Evolutionary conservation across 495 filamentous ascomycete genomes (phyloP), one percentile per base, ranked within the genome.

Genomic region (Penicillium desertorum): DNA sequence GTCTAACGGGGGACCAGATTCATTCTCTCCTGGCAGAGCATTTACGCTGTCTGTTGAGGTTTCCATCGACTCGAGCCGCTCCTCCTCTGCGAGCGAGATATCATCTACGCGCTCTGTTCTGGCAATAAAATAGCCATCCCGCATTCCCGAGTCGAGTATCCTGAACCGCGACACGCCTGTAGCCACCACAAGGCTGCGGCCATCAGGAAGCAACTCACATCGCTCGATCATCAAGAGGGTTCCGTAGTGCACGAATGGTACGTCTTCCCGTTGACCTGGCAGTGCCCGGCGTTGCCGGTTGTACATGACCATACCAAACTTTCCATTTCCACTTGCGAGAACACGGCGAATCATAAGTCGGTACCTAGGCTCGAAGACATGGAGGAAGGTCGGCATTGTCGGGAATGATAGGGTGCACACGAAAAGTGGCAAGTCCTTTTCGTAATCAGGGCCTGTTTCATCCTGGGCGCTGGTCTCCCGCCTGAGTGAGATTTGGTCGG

Each of bases 321-420:
- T 87, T 19, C 83, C 72, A 54, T 86, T 81, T 2, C 83, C 84
- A 56, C 62, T 81, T 52, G 90, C 86, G 39, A 93, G 77, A 9
- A 86, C 88, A 25, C 91, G 85, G 45, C 86, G 83, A 20, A 96
- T 87, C 90, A 96, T 93, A 8, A 95, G 79, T 4, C 90, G 84
- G 69, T 96, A 96, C 11, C 90, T 83, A 22, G 91, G 89, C 68
- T 97, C 92, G 68, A 96, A 96, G n/a, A 97, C 81, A 65, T 93
- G 88, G 0, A 97, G 73, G 61, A 91, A 92, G 1, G 87, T 91
- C 2, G 89, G 91, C 84, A 92, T 90, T 0, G 78, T 78, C 12
- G 92, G 92, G 58, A 91, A 92, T 0, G 88, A 82, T 4, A 93
- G 72, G 4, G 90, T 88, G 71, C 88, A 92, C 45, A 95, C 80